A percentile compares a stretch with the other conserved stretches of the same genome.
These are phyloP conservation scores for Canariomyces notabilis DNA, from an alignment of 2,329 filamentous ascomycete genomes.

Conservation along the genomic window DNA sequence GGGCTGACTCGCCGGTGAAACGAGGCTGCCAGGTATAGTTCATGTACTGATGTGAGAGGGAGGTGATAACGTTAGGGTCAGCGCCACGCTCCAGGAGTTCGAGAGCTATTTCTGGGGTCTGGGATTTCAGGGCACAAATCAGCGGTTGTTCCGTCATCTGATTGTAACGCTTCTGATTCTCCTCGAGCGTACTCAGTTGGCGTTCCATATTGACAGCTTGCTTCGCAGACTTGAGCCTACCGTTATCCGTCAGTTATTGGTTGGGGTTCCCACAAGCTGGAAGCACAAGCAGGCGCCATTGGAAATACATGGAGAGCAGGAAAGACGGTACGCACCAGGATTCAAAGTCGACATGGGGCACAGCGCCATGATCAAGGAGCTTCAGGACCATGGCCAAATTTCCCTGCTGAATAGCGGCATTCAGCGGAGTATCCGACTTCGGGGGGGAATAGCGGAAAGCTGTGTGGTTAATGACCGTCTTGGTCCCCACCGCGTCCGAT, in stretches of 20 bases:
- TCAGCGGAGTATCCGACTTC: constrained; percentile 36
- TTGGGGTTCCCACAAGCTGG: not conserved
- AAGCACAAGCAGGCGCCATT: not conserved
- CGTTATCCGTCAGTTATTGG: not conserved
- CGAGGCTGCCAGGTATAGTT: constrained; percentile 30
- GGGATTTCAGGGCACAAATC: constrained; percentile 53
- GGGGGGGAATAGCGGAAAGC: constrained; percentile 36
- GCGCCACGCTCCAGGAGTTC: constrained; percentile 59
- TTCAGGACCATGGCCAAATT: constrained; percentile 51
- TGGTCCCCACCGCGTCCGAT: constrained; percentile 55
- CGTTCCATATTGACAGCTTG: constrained; percentile 37
- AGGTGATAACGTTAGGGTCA: constrained; percentile 58
- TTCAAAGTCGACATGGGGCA: constrained; percentile 56
- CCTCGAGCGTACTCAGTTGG: constrained; percentile 38
- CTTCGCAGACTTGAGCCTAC: constrained; percentile 49
- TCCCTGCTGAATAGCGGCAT: constrained; percentile 51
- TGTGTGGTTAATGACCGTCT: constrained; percentile 63
- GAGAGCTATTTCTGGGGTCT: constrained; percentile 43
- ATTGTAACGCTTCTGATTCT: constrained; percentile 46
- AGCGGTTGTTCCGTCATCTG: constrained; percentile 57
- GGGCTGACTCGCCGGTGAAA: constrained; percentile 41
- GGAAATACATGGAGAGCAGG: not conserved
- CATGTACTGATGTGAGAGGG: constrained; percentile 33
- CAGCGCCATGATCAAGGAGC: constrained; percentile 60
- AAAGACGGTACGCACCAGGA: constrained; percentile 38